Conservation (phyloP, 306 rosid genomes). For the Vicia sativa region DNA sequence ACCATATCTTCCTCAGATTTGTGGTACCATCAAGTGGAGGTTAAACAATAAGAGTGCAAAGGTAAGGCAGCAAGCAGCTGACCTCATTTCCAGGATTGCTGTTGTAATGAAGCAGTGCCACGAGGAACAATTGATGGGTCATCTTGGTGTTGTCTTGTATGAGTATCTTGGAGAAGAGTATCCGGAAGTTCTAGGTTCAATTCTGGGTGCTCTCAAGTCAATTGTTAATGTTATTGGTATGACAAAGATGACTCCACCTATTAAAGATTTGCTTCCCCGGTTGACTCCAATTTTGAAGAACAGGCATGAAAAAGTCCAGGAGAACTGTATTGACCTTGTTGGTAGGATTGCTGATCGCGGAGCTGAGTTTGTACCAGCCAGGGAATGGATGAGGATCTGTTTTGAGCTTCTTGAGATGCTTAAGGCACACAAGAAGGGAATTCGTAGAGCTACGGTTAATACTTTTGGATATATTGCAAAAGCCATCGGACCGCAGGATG, state of each 20-base stretch:
- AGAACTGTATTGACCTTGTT: constrained; percentile 92
- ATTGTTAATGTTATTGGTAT: constrained; percentile 97
- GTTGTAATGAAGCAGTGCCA: constrained; percentile 99
- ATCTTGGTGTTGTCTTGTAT: constrained; percentile 93
- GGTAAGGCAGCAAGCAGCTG: constrained; percentile 97
- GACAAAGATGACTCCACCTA: constrained; percentile 99
- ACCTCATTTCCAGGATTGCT: constrained; percentile 91
- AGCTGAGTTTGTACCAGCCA: constrained; percentile 94
- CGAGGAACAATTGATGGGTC: constrained; percentile 96
- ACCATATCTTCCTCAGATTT: constrained; percentile 92
- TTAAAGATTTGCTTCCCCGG: constrained; percentile 92
- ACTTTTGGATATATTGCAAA: constrained; percentile 91
- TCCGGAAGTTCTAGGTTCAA: constrained; percentile 93
- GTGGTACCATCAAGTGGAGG: constrained; percentile 99
- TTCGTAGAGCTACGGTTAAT: constrained; percentile 89
- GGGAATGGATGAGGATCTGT: constrained; percentile 99
- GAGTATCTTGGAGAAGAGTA: constrained; percentile 98
- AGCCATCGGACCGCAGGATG: constrained; percentile 97
- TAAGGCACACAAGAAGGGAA: constrained; percentile 95
- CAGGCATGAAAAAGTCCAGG: constrained; percentile 96
- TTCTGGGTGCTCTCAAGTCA: constrained; percentile 92
- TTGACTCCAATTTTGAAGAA: constrained; percentile 94
- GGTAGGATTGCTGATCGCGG: constrained; percentile 99
- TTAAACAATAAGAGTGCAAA: constrained; percentile 96
- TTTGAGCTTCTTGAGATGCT: constrained; percentile 99